These are phyloP conservation scores for Simmondsia chinensis DNA, from an alignment of 148 eudicot species.

Conservation along the genomic window DNA sequence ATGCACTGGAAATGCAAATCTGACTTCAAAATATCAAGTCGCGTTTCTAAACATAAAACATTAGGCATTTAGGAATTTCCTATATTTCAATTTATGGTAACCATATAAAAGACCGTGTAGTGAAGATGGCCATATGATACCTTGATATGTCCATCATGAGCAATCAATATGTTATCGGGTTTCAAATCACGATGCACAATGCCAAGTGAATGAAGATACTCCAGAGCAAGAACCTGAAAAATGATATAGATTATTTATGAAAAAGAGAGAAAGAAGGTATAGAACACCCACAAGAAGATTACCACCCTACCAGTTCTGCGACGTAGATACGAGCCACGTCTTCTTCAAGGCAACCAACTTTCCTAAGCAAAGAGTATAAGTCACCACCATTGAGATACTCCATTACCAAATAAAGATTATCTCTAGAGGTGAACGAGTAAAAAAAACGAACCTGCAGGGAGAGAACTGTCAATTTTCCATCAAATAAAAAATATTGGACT, in stretches of 20 bases:
- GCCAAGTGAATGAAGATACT: constrained; percentile 58
- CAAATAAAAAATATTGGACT: no score
- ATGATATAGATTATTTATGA: not conserved
- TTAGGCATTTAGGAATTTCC: no score
- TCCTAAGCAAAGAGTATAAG: constrained; percentile 49
- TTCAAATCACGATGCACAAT: constrained; percentile 67
- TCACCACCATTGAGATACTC: constrained; percentile 71
- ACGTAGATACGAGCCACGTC: constrained; percentile 45
- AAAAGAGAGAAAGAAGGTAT: constrained; percentile 2
- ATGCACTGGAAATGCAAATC: no score
- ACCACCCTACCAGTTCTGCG: constrained; percentile 48
- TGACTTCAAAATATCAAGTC: no score
- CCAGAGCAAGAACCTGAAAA: constrained; percentile 65
- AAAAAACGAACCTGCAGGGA: constrained; percentile 51
- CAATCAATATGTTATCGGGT: constrained; percentile 69
- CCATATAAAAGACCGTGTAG: no score
- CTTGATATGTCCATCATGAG: constrained; percentile 67
- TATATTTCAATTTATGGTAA: no score
- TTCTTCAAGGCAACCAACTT: constrained; percentile 59
- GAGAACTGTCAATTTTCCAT: no score
- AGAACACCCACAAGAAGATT: not conserved
- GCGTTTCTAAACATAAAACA: no score
- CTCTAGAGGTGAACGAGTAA: constrained; percentile 61
- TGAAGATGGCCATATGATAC: no score
- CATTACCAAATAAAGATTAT: constrained; percentile 60